Evolutionary conservation across 164 flowering plant genomes (phyloP), one percentile per base, ranked within the genome.

Genomic region (Echeveria elegans): DNA sequence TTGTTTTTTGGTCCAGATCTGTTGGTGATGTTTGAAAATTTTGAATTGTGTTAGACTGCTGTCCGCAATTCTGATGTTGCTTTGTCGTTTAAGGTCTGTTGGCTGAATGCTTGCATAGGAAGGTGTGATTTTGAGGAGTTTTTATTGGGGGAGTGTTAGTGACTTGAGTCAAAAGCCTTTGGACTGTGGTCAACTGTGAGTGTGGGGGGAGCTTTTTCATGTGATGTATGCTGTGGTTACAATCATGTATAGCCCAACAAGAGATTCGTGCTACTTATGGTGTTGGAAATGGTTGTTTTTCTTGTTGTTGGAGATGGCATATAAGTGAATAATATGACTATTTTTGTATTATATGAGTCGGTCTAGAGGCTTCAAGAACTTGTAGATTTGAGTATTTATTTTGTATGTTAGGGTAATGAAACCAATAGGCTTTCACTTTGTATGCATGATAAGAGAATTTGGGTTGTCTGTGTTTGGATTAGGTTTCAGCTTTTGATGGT

Each of bases 81-180:
- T 11, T 24, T 48, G 30, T 53, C 9, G 8, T 53, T 29, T 53
- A 29, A 53, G 12, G 28, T n/a, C 4, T 14, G 12, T 26, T 56
- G 29, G 5, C 5, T 11, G 6, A 56, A 56, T 56, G 60, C 1
- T 12, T 53, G 31, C 7, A 23, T 52, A 52, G 28, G 58, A 11
- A 52, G 58, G 4, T 21, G 58, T n/a, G n/a, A n/a, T n/a, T n/a
- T n/a, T n/a, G n/a, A n/a, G n/a, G n/a, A 23, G 6, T 21, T 28
- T 53, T 26, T 10, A 24, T 24, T 53, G 4, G 3, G 31, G 2
- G 18, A 53, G 18, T 56, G 32, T 56, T 26, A 29, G 32, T 28
- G 61, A 29, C 61, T 56, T 56, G 6, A 56, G 61, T 28, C 61
- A 56, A 56, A 48, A 26, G 61, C 56, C 16, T 56, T 26, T 56